These are phyloP conservation scores for Heliocybe sulcata DNA, from an alignment of 1,284 basidiomycete species.

Conservation along the genomic window DNA sequence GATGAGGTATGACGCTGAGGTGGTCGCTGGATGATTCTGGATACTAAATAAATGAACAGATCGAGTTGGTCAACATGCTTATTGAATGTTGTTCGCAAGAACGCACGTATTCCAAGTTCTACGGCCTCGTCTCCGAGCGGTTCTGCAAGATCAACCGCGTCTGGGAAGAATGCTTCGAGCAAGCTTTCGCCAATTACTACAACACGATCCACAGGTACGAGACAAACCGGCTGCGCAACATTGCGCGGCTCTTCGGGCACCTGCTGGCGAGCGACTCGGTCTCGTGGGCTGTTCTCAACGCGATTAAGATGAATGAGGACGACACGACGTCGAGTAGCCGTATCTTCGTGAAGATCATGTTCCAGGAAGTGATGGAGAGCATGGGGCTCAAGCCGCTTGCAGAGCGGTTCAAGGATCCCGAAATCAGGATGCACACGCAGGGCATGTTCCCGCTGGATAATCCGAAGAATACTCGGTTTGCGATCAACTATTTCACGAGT, in stretches of 20 bases:
- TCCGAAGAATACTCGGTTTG: slow-evolving; percentile 94
- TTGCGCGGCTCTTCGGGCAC: slow-evolving; percentile 94
- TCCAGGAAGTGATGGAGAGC: slow-evolving; percentile 90
- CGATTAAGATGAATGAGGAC: slow-evolving; percentile 93
- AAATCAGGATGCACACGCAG: slow-evolving; percentile 67
- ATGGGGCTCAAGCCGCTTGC: slow-evolving; percentile 83
- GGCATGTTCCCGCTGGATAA: slow-evolving; percentile 96
- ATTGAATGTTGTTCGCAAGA: slow-evolving; percentile 99
- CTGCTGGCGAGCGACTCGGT: slow-evolving; percentile 81
- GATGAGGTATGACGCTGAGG: slow-evolving; percentile 63
- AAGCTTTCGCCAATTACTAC: slow-evolving; percentile 89
- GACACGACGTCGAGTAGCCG: slow-evolving; percentile 95
- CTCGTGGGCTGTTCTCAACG: slow-evolving; percentile 83
- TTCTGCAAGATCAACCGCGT: slow-evolving; percentile 94
- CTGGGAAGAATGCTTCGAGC: slow-evolving; percentile 88
- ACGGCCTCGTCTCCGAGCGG: slow-evolving; percentile 92
- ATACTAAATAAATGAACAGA: slow-evolving; percentile 36
- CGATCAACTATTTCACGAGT: slow-evolving; percentile 97
- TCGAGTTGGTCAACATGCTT: slow-evolving; percentile 97
- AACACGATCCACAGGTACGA: slow-evolving; percentile 98
- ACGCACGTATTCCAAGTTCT: slow-evolving; percentile 94
- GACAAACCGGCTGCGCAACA: slow-evolving; percentile 96
- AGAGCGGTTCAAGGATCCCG: slow-evolving; percentile 83
- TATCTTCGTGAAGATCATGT: slow-evolving; percentile 97
- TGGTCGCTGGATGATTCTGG: background rate